Percentiles rank a stretch among this genome's conserved stretches.
phyloP scores from a whole-genome alignment of 2,329 filamentous ascomycete genomes.

The Ophiostoma australiae region DNA sequence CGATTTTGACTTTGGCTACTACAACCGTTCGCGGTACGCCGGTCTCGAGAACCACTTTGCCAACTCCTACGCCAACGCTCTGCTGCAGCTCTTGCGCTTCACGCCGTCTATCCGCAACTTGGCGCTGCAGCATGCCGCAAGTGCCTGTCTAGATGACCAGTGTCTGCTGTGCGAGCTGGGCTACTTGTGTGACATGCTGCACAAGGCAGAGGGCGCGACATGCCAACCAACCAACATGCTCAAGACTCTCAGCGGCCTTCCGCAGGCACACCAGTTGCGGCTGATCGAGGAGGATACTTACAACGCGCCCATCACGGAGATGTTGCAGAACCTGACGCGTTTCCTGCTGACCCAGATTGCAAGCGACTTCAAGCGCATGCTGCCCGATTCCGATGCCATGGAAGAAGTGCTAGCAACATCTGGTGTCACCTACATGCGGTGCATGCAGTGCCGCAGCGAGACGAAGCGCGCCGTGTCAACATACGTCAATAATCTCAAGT shows the following conservation, averaged over 20 bases:
- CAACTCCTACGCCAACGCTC: slow-evolving; percentile 91
- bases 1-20: slow-evolving; percentile 97
- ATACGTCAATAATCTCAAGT: slow-evolving; percentile 80
- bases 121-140: slow-evolving; percentile 82
- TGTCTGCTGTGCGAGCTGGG: slow-evolving; percentile 93
- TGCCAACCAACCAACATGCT: slow-evolving; percentile 95
- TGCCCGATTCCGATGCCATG: slow-evolving; percentile 57
- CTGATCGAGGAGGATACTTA: slow-evolving; percentile 79
- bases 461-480: slow-evolving; percentile 73
- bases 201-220: slow-evolving; percentile 88
- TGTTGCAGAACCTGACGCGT: slow-evolving; percentile 80
- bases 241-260: slow-evolving; percentile 78
- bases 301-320: slow-evolving; percentile 66
- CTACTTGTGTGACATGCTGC: slow-evolving; percentile 95
- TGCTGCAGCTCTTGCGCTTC: slow-evolving; percentile 87
- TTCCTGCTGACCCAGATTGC: slow-evolving; percentile 81
- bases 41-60: slow-evolving; percentile 93
- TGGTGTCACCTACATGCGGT: slow-evolving; percentile 70
- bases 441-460: slow-evolving; percentile 82
- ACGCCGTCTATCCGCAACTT: slow-evolving; percentile 83
- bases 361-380: slow-evolving; percentile 67
- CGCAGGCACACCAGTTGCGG: slow-evolving; percentile 70
- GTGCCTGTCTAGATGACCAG: slow-evolving; percentile 72
- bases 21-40: slow-evolving; percentile 88
- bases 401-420: slow-evolving; percentile 69